phyloP scores from a whole-genome alignment of 2,329 filamentous ascomycete genomes.

The Xylaria sp. region DNA sequence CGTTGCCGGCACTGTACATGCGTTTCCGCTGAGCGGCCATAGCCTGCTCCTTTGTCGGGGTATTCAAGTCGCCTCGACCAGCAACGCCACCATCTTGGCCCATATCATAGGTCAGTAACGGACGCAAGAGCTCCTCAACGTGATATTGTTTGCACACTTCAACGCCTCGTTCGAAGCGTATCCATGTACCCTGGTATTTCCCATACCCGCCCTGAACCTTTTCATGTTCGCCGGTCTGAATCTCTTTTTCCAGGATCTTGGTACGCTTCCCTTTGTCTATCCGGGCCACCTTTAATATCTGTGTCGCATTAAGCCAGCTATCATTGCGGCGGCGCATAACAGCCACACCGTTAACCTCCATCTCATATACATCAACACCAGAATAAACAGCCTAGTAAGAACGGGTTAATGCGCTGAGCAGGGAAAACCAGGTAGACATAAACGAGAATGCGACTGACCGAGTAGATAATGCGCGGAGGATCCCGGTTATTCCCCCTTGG shows the following conservation, averaged over 20 bases:
- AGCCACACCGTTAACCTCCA: conserved; percentile 92
- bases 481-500: conserved; percentile 51
- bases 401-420: conserved; percentile 36
- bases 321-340: conserved; percentile 97
- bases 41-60: conserved; percentile 97
- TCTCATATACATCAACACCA: conserved; percentile 96
- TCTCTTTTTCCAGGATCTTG: conserved; percentile 98
- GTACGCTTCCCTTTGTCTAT: conserved; percentile 98
- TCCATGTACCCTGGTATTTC: conserved; percentile 99
- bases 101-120: conserved; percentile 83
- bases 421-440: conserved; percentile 18
- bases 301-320: conserved; percentile 97
- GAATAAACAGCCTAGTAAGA: conserved; percentile 81
- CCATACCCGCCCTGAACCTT: conserved; percentile 99
- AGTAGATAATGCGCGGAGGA: conserved; percentile 68
- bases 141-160: conserved; percentile 87
- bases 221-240: conserved; percentile 94
- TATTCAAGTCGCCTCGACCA: conserved; percentile 83
- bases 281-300: conserved; percentile 96
- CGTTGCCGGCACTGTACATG: conserved; percentile 81
- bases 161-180: conserved; percentile 89
- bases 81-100: conserved; percentile 77
- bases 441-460: conserved; percentile 54
- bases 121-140: conserved; percentile 80
- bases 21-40: conserved; percentile 96